Evolutionary conservation across 1,284 basidiomycete genomes (phyloP), one percentile per base, ranked within the genome.

Genomic region (Leccinum solheimii): DNA sequence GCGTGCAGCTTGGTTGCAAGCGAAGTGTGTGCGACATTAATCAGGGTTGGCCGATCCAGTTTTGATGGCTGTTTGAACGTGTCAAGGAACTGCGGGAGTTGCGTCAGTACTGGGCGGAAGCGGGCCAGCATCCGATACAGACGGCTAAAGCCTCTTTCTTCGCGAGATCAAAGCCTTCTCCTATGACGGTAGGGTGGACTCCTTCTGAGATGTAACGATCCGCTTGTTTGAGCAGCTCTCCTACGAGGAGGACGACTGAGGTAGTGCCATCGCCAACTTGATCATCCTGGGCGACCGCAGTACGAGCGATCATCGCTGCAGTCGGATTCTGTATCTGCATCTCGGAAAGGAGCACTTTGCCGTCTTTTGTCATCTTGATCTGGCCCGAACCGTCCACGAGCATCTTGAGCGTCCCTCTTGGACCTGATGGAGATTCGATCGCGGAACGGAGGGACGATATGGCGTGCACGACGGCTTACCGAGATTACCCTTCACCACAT

Each of bases 261-360:
- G 97, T 99, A 45, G 97, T 99, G 56, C 97, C 97, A 77, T 99
- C 97, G 63, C 97, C 97, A 58, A 97, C 96, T 83, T 98, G 96
- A 77, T 99, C 97, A 72, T 99, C 97, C 78, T 99, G 97, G 1
- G 97, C 97, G 16, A 98, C 96, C 36, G 97, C 97, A 48, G 97
- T 98, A 61, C 96, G 88, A 48, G 97, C 97, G 74, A 99, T 97
- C 95, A 99, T 98, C 49, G 97, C 96, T 10, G 97, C 97, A 10
- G 97, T 99, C 19, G 97, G 97, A 77, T 99, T 99, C 76, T 97
- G 95, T 72, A 99, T 99, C 82, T 99, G 97, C 97, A 99, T 99
- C 81, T 99, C 97, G 49, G 96, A 98, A 60, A 99, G 84, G 59
- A 99, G 81, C 51, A 98, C 97, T 80, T 99, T 99, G 69, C 97